These are phyloP conservation scores for Leishmania gerbilli DNA, from an alignment of 208 protist genomes.

Conservation along the genomic window DNA sequence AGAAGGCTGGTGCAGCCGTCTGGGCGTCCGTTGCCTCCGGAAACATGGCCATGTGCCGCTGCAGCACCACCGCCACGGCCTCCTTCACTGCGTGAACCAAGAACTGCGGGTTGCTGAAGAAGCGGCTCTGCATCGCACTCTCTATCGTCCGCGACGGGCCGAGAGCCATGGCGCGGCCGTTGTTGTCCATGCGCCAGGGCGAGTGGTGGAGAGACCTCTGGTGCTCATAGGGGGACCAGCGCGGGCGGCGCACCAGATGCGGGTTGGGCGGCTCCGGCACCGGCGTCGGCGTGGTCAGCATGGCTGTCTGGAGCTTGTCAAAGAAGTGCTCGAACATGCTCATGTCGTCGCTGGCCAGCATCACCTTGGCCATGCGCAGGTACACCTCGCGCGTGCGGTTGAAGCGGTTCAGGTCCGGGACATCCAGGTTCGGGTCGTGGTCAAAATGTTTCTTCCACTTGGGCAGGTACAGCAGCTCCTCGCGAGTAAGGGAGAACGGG, in stretches of 20 bases:
- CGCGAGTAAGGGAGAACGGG: constrained; percentile 84
- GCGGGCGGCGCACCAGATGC: constrained; percentile 68
- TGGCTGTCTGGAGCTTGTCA: constrained; percentile 69
- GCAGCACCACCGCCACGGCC: constrained; percentile 46
- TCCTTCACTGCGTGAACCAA: constrained; percentile 72
- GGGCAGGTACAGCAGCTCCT: constrained; percentile 89
- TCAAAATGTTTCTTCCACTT: constrained; percentile 95
- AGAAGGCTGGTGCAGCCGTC: constrained; percentile 21
- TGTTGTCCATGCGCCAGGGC: constrained; percentile 80
- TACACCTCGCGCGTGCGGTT: constrained; percentile 92
- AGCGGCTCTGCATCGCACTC: constrained; percentile 85
- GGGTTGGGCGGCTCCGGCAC: constrained; percentile 92
- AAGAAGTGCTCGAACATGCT: constrained; percentile 77
- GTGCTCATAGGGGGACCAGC: constrained; percentile 83
- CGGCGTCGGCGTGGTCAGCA: constrained; percentile 87
- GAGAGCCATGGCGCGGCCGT: constrained; percentile 71
- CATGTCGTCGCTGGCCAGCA: constrained; percentile 62
- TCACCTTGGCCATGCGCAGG: constrained; percentile 76
- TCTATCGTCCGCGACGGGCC: constrained; percentile 50
- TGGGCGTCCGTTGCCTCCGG: constrained; percentile 37
- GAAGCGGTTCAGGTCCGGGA: constrained; percentile 91
- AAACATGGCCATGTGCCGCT: constrained; percentile 34
- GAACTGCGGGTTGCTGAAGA: constrained; percentile 88
- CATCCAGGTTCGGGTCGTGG: constrained; percentile 92
- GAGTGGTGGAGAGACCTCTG: constrained; percentile 73